Conservation (phyloP, 768 basidiomycete genomes). For the Kwoniella newhampshirensis region DNA sequence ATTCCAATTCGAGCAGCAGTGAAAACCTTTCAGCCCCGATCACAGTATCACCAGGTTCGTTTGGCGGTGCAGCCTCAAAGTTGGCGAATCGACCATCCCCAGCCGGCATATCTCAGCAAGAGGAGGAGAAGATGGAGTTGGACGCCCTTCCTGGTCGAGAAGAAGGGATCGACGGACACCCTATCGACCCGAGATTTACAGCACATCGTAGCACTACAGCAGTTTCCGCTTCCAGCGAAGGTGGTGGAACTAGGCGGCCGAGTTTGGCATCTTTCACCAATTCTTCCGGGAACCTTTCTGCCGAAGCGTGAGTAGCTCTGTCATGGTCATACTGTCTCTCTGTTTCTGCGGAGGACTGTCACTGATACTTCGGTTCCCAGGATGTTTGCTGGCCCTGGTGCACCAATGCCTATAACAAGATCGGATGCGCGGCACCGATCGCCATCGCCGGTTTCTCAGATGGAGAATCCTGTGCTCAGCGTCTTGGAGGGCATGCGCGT, state of each 20-base stretch:
- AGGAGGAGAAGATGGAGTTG: slow-evolving; percentile 22
- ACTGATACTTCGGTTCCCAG: not conserved
- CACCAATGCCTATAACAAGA: slow-evolving; percentile 54
- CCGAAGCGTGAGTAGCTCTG: slow-evolving; percentile 21
- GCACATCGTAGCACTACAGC: slow-evolving; percentile 17
- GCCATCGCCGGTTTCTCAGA: slow-evolving; percentile 62
- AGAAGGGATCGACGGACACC: not conserved
- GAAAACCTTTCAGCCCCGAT: too few relatives aligned
- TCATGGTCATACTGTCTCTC: too few relatives aligned
- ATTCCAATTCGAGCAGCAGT: not conserved
- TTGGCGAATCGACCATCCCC: not conserved
- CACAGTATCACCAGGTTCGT: too few relatives aligned
- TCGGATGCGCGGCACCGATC: slow-evolving; percentile 20
- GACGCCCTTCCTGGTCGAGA: slow-evolving; percentile 4
- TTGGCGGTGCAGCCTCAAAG: too few relatives aligned
- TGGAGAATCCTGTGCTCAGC: slow-evolving; percentile 72
- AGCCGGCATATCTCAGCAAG: not conserved
- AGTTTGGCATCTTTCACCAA: slow-evolving; percentile 25
- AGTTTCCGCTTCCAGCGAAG: slow-evolving; percentile 11
- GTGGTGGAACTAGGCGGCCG: slow-evolving; percentile 19
- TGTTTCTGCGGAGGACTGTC: too few relatives aligned
- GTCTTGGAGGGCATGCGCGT: slow-evolving; percentile 91
- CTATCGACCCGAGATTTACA: slow-evolving; percentile 2
- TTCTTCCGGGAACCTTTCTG: slow-evolving; percentile 36
- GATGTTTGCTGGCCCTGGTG: not conserved